Conservation (phyloP, 1,139 yeast genomes). For the Diutina sp. region DNA sequence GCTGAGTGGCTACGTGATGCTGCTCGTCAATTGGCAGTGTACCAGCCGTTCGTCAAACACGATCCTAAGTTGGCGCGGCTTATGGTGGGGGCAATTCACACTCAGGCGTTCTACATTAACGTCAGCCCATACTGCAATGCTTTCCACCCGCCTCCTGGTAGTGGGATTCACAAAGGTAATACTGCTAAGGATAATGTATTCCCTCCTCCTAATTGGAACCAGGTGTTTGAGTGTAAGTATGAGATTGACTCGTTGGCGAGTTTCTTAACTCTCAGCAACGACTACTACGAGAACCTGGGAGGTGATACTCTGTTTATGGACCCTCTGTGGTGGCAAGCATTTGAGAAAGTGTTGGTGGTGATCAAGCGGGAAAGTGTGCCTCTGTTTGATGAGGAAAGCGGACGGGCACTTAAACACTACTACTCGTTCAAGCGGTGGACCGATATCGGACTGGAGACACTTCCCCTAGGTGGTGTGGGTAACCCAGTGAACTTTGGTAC, state of each 20-base stretch:
- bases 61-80: slow-evolving; percentile 39
- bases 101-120: slow-evolving; percentile 54
- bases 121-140: slow-evolving; percentile 80
- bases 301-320: slow-evolving; percentile 40
- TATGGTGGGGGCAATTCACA: slow-evolving; percentile 67
- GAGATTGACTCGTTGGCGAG: slow-evolving; percentile 82
- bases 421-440: slow-evolving; percentile 69
- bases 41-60: slow-evolving; percentile 43
- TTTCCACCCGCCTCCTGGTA: slow-evolving; percentile 69
- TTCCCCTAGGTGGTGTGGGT: slow-evolving; percentile 67
- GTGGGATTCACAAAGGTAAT: slow-evolving; percentile 37
- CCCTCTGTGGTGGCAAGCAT: slow-evolving; percentile 46
- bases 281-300: slow-evolving; percentile 44
- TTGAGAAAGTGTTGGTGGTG: slow-evolving; percentile 37
- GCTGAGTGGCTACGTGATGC: slow-evolving; percentile 89
- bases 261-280: slow-evolving; percentile 62
- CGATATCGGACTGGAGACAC: slow-evolving; percentile 67
- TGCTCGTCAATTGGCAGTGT: slow-evolving; percentile 71
- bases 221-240: slow-evolving; percentile 82
- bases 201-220: slow-evolving; percentile 58
- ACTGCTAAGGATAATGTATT: slow-evolving; percentile 53
- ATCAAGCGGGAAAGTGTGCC: slow-evolving; percentile 50
- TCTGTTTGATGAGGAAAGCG: slow-evolving; percentile 45
- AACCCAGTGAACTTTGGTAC: slow-evolving; percentile 68
- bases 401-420: slow-evolving; percentile 33